Evolutionary conservation across 345 rosid species (phyloP).

Genomic region (Noccaea caerulescens): DNA sequence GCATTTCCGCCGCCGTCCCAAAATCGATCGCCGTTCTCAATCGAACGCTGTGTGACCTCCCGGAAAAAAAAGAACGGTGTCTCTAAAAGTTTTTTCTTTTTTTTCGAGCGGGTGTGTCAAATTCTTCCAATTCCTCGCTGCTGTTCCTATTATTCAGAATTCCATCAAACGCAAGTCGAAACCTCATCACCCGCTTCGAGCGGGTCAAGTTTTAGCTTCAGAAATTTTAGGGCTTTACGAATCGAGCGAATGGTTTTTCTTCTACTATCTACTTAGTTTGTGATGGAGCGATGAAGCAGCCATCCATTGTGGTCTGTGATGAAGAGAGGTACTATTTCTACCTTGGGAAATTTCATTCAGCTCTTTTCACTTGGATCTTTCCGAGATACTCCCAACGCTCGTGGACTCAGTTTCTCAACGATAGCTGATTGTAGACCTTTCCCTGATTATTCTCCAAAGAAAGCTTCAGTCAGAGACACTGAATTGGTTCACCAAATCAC

Average conservation of each 20-base stretch:
- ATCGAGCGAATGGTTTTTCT: slow-evolving; percentile 4
- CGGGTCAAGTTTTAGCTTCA: slow-evolving; percentile 23
- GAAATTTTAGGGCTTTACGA: slow-evolving; percentile 31
- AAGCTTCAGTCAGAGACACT: slow-evolving; percentile 68
- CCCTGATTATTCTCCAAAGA: slow-evolving; percentile 86
- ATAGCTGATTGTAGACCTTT: slow-evolving; percentile 65
- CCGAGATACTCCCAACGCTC: slow-evolving; percentile 35
- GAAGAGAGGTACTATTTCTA: slow-evolving; percentile 54
- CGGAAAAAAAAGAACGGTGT: neutral
- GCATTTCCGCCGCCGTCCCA: slow-evolving; percentile 14
- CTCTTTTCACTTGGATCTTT: slow-evolving; percentile 38
- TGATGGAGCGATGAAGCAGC: slow-evolving; percentile 31
- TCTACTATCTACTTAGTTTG: neutral
- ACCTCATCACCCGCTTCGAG: slow-evolving; percentile 4
- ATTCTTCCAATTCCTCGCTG: neutral
- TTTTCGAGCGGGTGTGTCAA: neutral
- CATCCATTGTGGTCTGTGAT: slow-evolving; percentile 37
- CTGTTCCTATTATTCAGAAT: neutral
- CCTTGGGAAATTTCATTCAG: slow-evolving; percentile 43
- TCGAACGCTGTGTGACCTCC: slow-evolving; percentile 4
- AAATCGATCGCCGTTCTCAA: slow-evolving; percentile 20
- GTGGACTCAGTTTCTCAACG: slow-evolving; percentile 42
- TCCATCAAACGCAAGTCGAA: neutral
- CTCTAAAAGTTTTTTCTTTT: neutral
- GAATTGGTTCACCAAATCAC: slow-evolving; percentile 78